Percentiles rank a stretch among this genome's conserved stretches.
phyloP scores from a whole-genome alignment of 2,329 filamentous ascomycete species.

The Bipolaris zeicola region DNA sequence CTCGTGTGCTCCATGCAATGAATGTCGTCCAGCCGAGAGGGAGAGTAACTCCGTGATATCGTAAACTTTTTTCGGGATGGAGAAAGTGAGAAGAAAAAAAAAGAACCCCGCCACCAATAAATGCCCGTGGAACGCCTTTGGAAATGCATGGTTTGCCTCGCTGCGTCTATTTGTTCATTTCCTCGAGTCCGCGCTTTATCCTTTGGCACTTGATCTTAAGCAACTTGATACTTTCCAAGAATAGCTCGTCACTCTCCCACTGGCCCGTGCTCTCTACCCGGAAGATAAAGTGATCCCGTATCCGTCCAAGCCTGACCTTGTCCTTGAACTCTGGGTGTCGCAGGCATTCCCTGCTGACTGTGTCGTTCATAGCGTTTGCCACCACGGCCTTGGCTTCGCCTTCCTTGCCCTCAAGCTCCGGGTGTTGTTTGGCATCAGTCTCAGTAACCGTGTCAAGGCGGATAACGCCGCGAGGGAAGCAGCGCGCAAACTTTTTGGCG shows the following conservation, averaged over 20 bases:
- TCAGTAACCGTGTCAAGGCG: conserved; percentile 73
- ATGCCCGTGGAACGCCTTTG: conserved; percentile 30
- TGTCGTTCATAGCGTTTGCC: conserved; percentile 86
- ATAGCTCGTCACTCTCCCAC: conserved; percentile 91
- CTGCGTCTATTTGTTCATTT: conserved; percentile 35
- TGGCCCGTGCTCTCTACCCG: conserved; percentile 93
- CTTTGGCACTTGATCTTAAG: conserved; percentile 83
- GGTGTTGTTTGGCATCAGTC: conserved; percentile 65
- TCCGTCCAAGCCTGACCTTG: conserved; percentile 90
- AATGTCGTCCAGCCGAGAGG: background rate
- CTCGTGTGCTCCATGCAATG: background rate
- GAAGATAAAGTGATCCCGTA: conserved; percentile 97
- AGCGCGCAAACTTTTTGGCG: conserved; percentile 85
- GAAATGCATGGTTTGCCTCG: conserved; percentile 24
- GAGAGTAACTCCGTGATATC: conserved; percentile 24
- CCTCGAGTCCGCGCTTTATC: conserved; percentile 71
- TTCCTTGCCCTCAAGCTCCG: conserved; percentile 73
- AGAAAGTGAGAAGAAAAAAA: background rate
- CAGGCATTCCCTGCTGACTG: conserved; percentile 89
- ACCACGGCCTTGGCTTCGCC: conserved; percentile 90
- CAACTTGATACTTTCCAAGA: conserved; percentile 84
- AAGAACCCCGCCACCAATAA: conserved; percentile 6
- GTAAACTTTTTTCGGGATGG: conserved; percentile 21
- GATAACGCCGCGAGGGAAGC: conserved; percentile 90
- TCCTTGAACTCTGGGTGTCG: conserved; percentile 91